Percentiles rank a stretch among this genome's conserved stretches.
These are phyloP conservation scores for Vanderwaltozyma tropicalis DNA, from an alignment of 805 yeast genomes.

Conservation along the genomic window DNA sequence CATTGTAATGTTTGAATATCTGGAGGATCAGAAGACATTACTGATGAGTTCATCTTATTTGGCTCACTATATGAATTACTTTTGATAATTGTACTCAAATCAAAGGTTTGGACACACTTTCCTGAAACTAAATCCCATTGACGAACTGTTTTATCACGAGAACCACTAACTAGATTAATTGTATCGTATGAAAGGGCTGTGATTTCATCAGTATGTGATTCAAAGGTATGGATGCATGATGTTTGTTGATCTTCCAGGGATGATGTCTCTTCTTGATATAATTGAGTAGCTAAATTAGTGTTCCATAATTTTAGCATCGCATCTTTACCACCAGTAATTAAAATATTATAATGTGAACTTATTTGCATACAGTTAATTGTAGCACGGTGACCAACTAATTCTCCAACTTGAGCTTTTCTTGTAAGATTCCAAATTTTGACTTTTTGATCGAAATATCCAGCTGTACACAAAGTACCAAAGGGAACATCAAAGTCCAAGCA, in stretches of 20 bases:
- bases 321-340: constrained; percentile 48
- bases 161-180: constrained; percentile 52
- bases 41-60: not conserved
- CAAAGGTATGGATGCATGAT: constrained; percentile 40
- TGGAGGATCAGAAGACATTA: constrained; percentile 18
- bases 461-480: constrained; percentile 66
- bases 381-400: constrained; percentile 41
- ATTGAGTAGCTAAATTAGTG: constrained; percentile 23
- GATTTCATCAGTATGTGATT: constrained; percentile 56
- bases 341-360: constrained; percentile 36
- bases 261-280: constrained; percentile 10
- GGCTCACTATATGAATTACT: constrained; percentile 3
- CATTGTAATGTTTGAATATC: constrained; percentile 61
- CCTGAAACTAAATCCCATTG: constrained; percentile 68
- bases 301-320: constrained; percentile 58
- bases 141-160: constrained; percentile 59
- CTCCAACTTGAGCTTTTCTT: constrained; percentile 37
- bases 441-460: constrained; percentile 60
- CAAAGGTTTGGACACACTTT: constrained; percentile 58
- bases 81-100: constrained; percentile 33
- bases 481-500: constrained; percentile 63
- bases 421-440: constrained; percentile 79
- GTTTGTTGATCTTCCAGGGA: constrained; percentile 11
- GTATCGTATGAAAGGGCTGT: constrained; percentile 50
- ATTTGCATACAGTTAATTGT: constrained; percentile 51